phyloP scores from a whole-genome alignment of 2,329 filamentous ascomycete species.

The Ascochyta rabiei region DNA sequence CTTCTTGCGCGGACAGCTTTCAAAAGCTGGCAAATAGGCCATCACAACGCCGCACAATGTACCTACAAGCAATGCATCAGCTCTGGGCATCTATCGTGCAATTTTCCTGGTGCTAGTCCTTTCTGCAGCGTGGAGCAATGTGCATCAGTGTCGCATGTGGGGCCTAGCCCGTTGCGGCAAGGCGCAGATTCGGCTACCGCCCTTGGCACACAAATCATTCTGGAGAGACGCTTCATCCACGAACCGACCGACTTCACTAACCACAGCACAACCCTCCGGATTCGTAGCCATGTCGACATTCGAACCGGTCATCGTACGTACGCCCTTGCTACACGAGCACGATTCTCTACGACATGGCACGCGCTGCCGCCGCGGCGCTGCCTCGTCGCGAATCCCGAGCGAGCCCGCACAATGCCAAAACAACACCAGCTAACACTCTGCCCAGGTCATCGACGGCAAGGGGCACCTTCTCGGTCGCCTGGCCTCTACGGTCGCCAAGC shows the following conservation, averaged over 20 bases:
- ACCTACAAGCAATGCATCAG: not conserved
- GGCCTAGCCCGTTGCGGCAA: slow-evolving; percentile 1
- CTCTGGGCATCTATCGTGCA: not conserved
- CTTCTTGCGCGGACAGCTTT: not conserved
- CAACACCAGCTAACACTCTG: slow-evolving; percentile 37
- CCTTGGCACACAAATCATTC: slow-evolving; percentile 11
- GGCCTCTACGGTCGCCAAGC: slow-evolving; percentile 97
- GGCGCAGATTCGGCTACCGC: not conserved
- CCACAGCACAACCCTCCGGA: slow-evolving; percentile 40
- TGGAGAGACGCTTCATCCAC: slow-evolving; percentile 1
- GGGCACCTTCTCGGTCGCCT: slow-evolving; percentile 99
- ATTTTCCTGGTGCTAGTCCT: not conserved
- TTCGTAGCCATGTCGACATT: slow-evolving; percentile 67
- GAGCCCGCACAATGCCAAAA: slow-evolving; percentile 9
- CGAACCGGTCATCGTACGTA: slow-evolving; percentile 69
- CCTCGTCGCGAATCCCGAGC: slow-evolving; percentile 10
- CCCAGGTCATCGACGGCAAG: slow-evolving; percentile 95
- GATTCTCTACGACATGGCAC: slow-evolving; percentile 11
- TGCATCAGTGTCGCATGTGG: not conserved
- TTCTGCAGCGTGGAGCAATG: not conserved
- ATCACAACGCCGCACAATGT: not conserved
- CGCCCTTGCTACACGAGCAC: slow-evolving; percentile 24
- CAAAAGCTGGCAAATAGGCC: not conserved
- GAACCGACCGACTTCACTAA: slow-evolving; percentile 33
- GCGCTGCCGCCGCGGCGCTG: slow-evolving; percentile 17